Evolutionary conservation across 1,139 yeast species (phyloP), one percentile per base, ranked within the genome.

Genomic region (Arxiozyma telluris): DNA sequence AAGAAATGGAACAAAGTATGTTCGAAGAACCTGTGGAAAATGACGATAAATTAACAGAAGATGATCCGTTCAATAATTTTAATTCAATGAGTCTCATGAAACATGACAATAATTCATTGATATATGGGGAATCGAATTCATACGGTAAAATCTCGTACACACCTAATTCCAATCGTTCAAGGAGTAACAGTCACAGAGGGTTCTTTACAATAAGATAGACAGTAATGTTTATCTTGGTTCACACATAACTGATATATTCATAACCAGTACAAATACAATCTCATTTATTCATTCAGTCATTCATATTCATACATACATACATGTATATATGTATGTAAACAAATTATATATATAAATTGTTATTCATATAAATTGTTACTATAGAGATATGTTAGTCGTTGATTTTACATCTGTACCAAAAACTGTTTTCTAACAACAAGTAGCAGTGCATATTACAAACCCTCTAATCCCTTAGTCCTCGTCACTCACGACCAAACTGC

Each of bases 61-160:
- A 73, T 46, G 96, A 91, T 69, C 97, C 96, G n/a, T 93, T 93
- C 71, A 84, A 82, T 52, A 82, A 83, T 63, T 93, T 93, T 73
- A 87, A 85, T 65, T 89, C 97, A 0, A 89, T 93, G 62, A 88
- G 96, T 3, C 74, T 91, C 64, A 90, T 88, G 64, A 91, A 90
- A 67, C 86, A 79, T 54, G 85, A 81, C 49, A 75, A 73, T 47
- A 74, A 74, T 51, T 72, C 80, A 1, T 72, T 78, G 66, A 66
- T 74, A 4, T 79, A 76, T 59, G 80, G 79, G 22, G 83, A 81
- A 43, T 77, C 75, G 43, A 78, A 79, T 45, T 71, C 81, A 12
- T 81, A 80, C 62, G 84, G 89, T 1, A 84, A 84, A 60, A 81
- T 86, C 27, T 79, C 86, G 1, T 86, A 85, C 62, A 82, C 89